Conservation (phyloP, 1,284 basidiomycete genomes). For the Retiboletus flavoniger region DNA sequence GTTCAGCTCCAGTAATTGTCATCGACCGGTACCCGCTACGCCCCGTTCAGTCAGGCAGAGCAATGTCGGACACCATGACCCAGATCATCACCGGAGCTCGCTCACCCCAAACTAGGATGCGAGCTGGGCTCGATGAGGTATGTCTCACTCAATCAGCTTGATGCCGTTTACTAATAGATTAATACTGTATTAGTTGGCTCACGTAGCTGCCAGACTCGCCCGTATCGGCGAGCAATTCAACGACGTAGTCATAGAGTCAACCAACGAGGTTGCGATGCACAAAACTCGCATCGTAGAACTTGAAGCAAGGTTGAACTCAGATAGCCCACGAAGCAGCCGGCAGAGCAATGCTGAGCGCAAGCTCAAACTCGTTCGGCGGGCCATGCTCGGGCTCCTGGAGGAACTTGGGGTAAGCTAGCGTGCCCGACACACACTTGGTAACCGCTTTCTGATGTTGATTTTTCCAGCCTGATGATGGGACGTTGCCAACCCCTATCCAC, state of each 20-base stretch:
- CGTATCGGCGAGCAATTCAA: constrained; percentile 36
- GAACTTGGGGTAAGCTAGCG: constrained; percentile 38
- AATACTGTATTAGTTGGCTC: constrained; percentile 19
- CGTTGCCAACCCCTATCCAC: constrained; percentile 2
- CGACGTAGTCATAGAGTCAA: constrained; percentile 28
- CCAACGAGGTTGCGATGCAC: constrained; percentile 26
- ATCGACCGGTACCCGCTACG: not conserved
- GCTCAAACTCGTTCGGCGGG: constrained; percentile 38
- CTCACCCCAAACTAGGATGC: constrained; percentile 24
- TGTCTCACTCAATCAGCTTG: not conserved
- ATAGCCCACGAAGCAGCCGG: constrained; percentile 13
- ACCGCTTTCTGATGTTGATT: constrained; percentile 4
- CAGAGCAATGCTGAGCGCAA: constrained; percentile 36
- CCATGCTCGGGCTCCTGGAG: constrained; percentile 41
- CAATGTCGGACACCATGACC: constrained; percentile 6
- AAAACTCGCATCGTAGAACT: constrained; percentile 34
- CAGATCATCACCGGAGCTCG: not conserved
- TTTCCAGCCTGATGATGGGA: constrained; percentile 27
- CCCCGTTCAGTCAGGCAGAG: not conserved
- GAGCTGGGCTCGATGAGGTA: constrained; percentile 31
- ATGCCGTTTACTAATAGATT: not conserved
- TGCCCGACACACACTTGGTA: not conserved
- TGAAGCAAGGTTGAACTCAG: constrained; percentile 19
- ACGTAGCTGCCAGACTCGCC: constrained; percentile 24
- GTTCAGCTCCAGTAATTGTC: not conserved